Base-by-base conservation (phyloP, 305 asterid species). In the Caryopteris hybrid region DNA sequence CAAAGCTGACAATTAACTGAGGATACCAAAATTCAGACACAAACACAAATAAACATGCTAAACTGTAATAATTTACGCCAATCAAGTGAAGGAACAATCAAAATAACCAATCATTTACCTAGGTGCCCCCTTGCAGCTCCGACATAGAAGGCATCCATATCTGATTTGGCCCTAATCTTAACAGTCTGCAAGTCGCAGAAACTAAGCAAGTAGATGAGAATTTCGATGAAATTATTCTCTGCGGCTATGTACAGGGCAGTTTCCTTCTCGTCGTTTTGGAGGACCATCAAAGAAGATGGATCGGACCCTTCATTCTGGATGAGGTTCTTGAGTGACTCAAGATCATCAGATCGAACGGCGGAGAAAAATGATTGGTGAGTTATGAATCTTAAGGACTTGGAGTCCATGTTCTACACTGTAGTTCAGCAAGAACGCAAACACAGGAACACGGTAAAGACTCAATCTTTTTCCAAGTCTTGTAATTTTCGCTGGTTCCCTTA, bases 281-380 rank as follows among this genome's bases (percentile, higher is more conserved):
- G 82, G 72, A 79, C 65, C 86, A 91, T 68, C 63, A 87, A 52
- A 45, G 88, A 74, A 68, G 83, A 73, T 20, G 86, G 84, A 80
- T 89, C 91, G 27, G 88, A 79, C 69, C 85, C 93, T 74, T 87
- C 91, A 73, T 77, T 77, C 57, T 83, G 51, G 65, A 89, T 61
- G 67, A 87, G 69, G 25, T 20, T 77, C 80, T 74, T 86, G 67
- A 94, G 70, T 14, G 93, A 72, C 20, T 78, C 84, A 29, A 89
- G 75, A 74, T 94, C 98, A 43, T 83, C 87, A 36, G 95, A 88
- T 81, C 95, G 86, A 21, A 84, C 92, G 42, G 93, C 93, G 2
- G 79, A 4, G 81, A 91, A 87, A 50, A 94, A 91, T 33, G 97
- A 91, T 78, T 94, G 99, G 84, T 86, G 96, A 89, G 83, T 70